Percentiles rank a stretch among this genome's conserved stretches.
Conservation (phyloP, 495 filamentous ascomycete species). For the Bacidia gigantensis region DNA sequence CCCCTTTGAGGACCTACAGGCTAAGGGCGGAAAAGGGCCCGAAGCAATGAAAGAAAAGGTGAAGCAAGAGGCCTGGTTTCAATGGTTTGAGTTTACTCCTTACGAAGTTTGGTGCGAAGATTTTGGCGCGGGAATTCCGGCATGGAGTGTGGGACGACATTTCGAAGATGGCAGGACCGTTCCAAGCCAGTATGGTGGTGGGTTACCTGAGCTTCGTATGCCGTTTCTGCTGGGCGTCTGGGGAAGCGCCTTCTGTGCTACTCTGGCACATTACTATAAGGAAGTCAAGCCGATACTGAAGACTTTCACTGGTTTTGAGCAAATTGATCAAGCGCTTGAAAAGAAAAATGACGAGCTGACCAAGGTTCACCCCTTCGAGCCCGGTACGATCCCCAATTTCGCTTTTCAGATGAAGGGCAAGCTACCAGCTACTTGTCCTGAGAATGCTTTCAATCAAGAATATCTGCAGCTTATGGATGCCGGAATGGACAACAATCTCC, state of each 20-base stretch:
- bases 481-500: slow-evolving; percentile 95
- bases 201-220: slow-evolving; percentile 67
- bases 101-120: slow-evolving; percentile 97
- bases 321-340: slow-evolving; percentile 75
- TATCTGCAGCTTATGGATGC: slow-evolving; percentile 89
- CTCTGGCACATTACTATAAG: slow-evolving; percentile 87
- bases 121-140: slow-evolving; percentile 77
- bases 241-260: slow-evolving; percentile 92
- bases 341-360: slow-evolving; percentile 67
- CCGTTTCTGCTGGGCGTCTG: slow-evolving; percentile 82
- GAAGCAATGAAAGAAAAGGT: slow-evolving; percentile 48
- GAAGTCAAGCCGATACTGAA: slow-evolving; percentile 71
- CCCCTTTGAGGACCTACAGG: slow-evolving; percentile 41
- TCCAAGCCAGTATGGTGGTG: slow-evolving; percentile 40
- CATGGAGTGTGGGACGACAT: slow-evolving; percentile 76
- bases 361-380: slow-evolving; percentile 86
- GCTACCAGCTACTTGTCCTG: slow-evolving; percentile 59
- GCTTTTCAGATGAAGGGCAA: slow-evolving; percentile 61
- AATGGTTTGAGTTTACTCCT: slow-evolving; percentile 95
- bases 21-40: slow-evolving; percentile 23
- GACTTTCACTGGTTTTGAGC: slow-evolving; percentile 56
- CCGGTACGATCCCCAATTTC: slow-evolving; percentile 78
- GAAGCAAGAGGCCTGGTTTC: slow-evolving; percentile 75
- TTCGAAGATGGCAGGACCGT: slow-evolving; percentile 61
- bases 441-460: slow-evolving; percentile 51